Conservation (phyloP, 345 rosid species). For the Kandelia obovata region DNA sequence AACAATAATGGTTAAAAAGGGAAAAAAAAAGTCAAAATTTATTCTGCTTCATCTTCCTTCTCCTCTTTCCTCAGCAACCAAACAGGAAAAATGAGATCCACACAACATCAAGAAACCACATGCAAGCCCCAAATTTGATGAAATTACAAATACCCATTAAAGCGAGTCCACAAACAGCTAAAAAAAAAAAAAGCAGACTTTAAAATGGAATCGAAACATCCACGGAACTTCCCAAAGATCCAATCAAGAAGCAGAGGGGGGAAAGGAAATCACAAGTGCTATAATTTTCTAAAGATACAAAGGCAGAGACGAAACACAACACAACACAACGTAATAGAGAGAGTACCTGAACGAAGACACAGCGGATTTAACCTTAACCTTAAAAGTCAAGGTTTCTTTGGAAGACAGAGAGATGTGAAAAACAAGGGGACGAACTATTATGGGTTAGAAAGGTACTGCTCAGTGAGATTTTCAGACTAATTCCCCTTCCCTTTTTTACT, state of each 20-base stretch:
- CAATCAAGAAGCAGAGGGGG: neutral
- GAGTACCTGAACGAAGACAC: constrained; percentile 14
- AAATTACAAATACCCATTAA: constrained; percentile 4
- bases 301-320: neutral
- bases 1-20: neutral
- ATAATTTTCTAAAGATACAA: neutral
- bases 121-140: neutral
- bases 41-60: neutral
- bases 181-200: neutral
- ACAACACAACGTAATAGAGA: neutral
- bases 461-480: constrained; percentile 20
- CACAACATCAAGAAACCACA: constrained; percentile 12
- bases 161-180: neutral
- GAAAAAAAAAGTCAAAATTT: neutral
- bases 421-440: no score
- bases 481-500: neutral
- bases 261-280: neutral
- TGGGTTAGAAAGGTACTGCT: neutral
- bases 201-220: neutral
- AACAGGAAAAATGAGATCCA: constrained; percentile 27
- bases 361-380: constrained; percentile 10
- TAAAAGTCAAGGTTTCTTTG: neutral
- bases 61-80: constrained; percentile 4
- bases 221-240: neutral
- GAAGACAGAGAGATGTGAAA: no score